These are phyloP conservation scores for Fusarium irregulare DNA, from an alignment of 2,329 filamentous ascomycete species.

Conservation along the genomic window DNA sequence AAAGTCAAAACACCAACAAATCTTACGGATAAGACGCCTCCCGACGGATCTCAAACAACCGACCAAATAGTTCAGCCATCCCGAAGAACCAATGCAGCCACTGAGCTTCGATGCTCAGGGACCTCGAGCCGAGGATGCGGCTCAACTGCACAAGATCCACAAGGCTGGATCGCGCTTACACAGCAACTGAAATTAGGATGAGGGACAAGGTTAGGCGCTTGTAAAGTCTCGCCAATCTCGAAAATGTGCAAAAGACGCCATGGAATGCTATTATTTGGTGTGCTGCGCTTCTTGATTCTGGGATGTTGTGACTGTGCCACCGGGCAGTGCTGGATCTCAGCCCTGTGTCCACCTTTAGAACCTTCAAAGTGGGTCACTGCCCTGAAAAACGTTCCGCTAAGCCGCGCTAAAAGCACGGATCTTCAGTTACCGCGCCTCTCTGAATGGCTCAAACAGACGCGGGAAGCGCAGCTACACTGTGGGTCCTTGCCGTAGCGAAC, in stretches of 20 bases:
- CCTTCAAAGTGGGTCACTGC: not conserved
- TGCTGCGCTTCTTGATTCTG: constrained; percentile 20
- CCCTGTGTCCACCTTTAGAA: constrained; percentile 33
- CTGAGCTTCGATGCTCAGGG: not conserved
- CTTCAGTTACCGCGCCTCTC: not conserved
- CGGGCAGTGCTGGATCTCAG: constrained; percentile 37
- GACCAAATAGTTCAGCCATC: constrained; percentile 17
- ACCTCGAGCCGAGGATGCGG: constrained; percentile 17
- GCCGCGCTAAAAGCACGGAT: constrained; percentile 7
- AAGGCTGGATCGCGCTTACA: constrained; percentile 11
- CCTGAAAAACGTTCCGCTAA: not conserved
- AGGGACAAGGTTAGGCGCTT: constrained; percentile 5
- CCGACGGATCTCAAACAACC: not conserved
- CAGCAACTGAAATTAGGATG: constrained; percentile 15
- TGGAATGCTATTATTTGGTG: constrained; percentile 4
- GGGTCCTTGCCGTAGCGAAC: constrained; percentile 1
- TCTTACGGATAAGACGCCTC: not conserved
- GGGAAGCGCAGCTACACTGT: constrained; percentile 18
- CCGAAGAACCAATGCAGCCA: constrained; percentile 24
- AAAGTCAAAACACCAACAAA: not conserved
- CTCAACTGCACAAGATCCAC: constrained; percentile 17
- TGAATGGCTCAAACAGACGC: constrained; percentile 40
- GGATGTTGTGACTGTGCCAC: constrained; percentile 31
- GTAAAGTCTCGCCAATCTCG: constrained; percentile 6
- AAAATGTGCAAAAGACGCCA: constrained; percentile 5